These are phyloP conservation scores for Mycena capillaripes DNA, from an alignment of 768 basidiomycete genomes.

Conservation along the genomic window DNA sequence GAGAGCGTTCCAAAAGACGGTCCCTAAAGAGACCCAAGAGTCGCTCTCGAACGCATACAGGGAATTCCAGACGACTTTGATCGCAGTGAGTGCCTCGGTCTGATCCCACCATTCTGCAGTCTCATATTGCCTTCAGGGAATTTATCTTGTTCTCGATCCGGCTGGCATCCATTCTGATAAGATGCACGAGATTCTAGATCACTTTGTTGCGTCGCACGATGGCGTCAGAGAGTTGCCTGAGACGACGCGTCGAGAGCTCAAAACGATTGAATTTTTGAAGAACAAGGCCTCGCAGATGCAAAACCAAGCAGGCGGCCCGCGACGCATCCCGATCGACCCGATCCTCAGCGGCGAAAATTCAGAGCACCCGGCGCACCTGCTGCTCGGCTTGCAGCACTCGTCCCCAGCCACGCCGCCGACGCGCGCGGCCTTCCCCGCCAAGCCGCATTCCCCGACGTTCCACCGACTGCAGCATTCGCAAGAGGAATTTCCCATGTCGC, in stretches of 20 bases:
- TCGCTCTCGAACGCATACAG: constrained; percentile 87
- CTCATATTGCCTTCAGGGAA: constrained; percentile 43
- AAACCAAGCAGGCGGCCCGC: constrained; percentile 49
- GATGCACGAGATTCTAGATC: constrained; percentile 87
- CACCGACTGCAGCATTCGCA: constrained; percentile 70
- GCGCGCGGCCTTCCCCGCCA: constrained; percentile 47
- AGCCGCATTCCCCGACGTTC: constrained; percentile 67
- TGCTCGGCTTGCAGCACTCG: constrained; percentile 63
- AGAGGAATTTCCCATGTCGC: constrained; percentile 66
- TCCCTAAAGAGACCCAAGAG: constrained; percentile 74
- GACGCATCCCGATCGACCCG: constrained; percentile 44
- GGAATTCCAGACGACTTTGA: constrained; percentile 92
- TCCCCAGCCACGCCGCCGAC: constrained; percentile 48
- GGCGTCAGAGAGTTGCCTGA: constrained; percentile 81
- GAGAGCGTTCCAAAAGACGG: constrained; percentile 72
- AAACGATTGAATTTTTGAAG: constrained; percentile 88
- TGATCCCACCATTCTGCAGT: not conserved
- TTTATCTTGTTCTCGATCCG: constrained; percentile 87
- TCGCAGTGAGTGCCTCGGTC: constrained; percentile 60
- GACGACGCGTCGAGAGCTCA: constrained; percentile 85
- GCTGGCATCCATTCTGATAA: constrained; percentile 74
- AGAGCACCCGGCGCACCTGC: constrained; percentile 66
- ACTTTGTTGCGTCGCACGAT: constrained; percentile 79
- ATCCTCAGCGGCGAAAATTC: constrained; percentile 42
- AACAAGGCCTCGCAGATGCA: constrained; percentile 72